Percentiles rank a stretch among this genome's conserved stretches.
phyloP scores from a whole-genome alignment of 1,139 yeast genomes.

The Suhomyces yuchorum region DNA sequence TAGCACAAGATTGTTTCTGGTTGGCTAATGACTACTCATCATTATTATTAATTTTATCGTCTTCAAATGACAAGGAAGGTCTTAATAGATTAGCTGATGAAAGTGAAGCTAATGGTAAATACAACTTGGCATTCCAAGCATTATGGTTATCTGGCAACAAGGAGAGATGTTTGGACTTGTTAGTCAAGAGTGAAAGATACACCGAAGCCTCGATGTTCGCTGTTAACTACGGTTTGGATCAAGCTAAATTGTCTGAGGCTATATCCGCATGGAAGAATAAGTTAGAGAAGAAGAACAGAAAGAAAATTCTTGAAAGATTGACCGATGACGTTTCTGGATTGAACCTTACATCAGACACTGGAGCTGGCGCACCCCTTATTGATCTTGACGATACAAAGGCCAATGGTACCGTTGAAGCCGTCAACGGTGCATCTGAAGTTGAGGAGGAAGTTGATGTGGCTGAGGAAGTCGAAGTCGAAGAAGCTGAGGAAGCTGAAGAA shows the following conservation, averaged over 20 bases:
- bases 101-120: conserved; percentile 73
- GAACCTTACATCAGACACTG: conserved; percentile 16
- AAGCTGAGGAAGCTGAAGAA: conserved; percentile 9
- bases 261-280: conserved; percentile 68
- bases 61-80: conserved; percentile 68
- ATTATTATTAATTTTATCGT: conserved; percentile 77
- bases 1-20: conserved; percentile 81
- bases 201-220: conserved; percentile 88
- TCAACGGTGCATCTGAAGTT: conserved; percentile 15
- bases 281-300: conserved; percentile 54
- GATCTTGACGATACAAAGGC: conserved; percentile 25
- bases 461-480: conserved; percentile 15
- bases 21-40: conserved; percentile 83
- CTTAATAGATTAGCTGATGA: conserved; percentile 61
- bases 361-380: conserved; percentile 28
- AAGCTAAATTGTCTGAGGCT: conserved; percentile 42
- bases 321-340: conserved; percentile 38
- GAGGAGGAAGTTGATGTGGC: conserved; percentile 20
- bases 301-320: conserved; percentile 62
- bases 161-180: conserved; percentile 62
- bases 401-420: conserved; percentile 20
- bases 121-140: conserved; percentile 89
- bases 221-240: conserved; percentile 66
- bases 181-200: conserved; percentile 67
- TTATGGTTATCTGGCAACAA: conserved; percentile 84